Evolutionary conservation across 352 stramenopile genomes (phyloP).

Genomic region (Paralagenidium karlingii): DNA sequence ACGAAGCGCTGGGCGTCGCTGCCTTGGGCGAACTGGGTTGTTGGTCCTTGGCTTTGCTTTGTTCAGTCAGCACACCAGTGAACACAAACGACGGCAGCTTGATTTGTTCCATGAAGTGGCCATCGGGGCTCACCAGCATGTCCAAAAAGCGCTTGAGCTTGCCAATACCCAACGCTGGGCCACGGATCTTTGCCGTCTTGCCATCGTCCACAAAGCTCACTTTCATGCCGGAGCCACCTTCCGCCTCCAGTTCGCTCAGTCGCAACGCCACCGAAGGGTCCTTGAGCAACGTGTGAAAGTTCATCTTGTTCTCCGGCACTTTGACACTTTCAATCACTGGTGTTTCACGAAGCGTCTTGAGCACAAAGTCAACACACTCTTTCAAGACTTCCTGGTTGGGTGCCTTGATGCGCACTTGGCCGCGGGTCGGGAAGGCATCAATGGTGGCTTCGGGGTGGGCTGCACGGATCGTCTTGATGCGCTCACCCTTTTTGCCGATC

Average conservation of each 20-base stretch:
- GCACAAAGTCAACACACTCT: conserved; percentile 39
- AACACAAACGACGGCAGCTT: conserved; percentile 31
- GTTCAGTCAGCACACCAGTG: conserved; percentile 33
- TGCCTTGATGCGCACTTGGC: conserved; percentile 61
- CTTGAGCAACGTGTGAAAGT: conserved; percentile 47
- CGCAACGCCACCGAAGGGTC: conserved; percentile 37
- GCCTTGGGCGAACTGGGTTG: background rate
- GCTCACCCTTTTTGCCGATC: conserved; percentile 73
- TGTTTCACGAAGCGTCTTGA: conserved; percentile 47
- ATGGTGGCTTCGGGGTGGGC: conserved; percentile 45
- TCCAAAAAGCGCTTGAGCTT: conserved; percentile 63
- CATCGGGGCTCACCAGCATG: conserved; percentile 45
- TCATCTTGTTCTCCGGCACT: conserved; percentile 12
- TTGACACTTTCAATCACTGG: conserved; percentile 49
- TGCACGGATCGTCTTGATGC: conserved; percentile 55
- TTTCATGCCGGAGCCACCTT: conserved; percentile 52
- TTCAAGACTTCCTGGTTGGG: conserved; percentile 34
- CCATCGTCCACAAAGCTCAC: conserved; percentile 56
- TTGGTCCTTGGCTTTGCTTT: conserved; percentile 9
- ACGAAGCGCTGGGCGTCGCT: no score
- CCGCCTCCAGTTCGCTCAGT: conserved; percentile 55
- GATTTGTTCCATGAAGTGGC: conserved; percentile 53
- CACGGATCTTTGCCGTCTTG: conserved; percentile 53
- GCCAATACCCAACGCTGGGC: conserved; percentile 45
- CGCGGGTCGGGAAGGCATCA: conserved; percentile 56